Evolutionary conservation across 2,329 filamentous ascomycete genomes (phyloP).

Genomic region (Colletotrichum godetiae): DNA sequence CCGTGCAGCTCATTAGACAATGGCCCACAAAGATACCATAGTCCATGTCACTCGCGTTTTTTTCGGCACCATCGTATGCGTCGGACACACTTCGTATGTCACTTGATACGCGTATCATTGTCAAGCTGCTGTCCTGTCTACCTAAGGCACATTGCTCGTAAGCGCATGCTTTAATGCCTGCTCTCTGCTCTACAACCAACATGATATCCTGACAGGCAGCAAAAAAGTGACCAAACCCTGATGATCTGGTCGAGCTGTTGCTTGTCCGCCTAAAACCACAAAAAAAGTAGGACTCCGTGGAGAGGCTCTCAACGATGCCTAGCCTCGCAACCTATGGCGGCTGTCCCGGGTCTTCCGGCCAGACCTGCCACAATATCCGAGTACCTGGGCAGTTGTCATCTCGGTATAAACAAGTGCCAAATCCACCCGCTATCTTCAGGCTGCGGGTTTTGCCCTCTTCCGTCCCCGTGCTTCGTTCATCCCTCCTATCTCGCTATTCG

Average conservation of each 20-base stretch:
- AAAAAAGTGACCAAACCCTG: background rate
- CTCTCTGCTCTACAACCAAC: conserved; percentile 6
- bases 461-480: conserved; percentile 8
- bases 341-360: conserved; percentile 27
- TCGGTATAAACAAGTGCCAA: conserved; percentile 14
- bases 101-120: conserved; percentile 29
- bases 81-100: conserved; percentile 11
- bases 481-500: conserved; percentile 3
- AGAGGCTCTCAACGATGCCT: conserved; percentile 8
- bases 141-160: conserved; percentile 8
- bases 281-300: background rate
- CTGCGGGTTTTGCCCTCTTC: background rate
- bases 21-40: background rate
- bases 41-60: background rate
- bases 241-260: background rate
- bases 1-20: background rate
- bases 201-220: conserved; percentile 22
- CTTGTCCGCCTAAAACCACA: background rate
- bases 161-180: conserved; percentile 5
- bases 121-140: conserved; percentile 19
- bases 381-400: background rate
- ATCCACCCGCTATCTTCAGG: background rate
- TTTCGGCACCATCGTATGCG: background rate
- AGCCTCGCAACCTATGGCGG: conserved; percentile 4
- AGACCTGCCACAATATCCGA: conserved; percentile 5